Percentiles rank a stretch among this genome's conserved stretches.
Conservation (phyloP, 2,329 filamentous ascomycete species). For the Magnaporthales sp. region DNA sequence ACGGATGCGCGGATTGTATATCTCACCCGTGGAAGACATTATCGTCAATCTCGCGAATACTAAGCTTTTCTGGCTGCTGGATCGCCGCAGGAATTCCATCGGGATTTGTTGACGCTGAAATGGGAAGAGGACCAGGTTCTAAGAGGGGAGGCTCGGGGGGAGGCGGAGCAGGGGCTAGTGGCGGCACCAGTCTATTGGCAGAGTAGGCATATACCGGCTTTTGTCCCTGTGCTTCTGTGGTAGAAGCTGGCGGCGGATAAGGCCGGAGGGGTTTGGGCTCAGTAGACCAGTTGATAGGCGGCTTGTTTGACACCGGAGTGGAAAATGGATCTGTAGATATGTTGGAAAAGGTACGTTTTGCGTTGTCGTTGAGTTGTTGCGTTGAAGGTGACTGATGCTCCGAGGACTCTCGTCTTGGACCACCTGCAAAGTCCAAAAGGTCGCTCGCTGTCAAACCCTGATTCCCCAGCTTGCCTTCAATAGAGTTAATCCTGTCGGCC, state of each 20-base stretch:
- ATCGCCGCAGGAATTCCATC: constrained; percentile 14
- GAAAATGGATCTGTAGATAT: constrained; percentile 31
- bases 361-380: constrained; percentile 24
- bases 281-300: constrained; percentile 33
- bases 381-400: constrained; percentile 38
- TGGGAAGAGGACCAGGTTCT: constrained; percentile 4
- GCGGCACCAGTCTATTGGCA: constrained; percentile 1
- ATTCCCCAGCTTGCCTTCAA: constrained; percentile 67
- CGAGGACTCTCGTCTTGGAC: constrained; percentile 27
- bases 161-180: background rate
- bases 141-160: constrained; percentile 7
- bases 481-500: constrained; percentile 71
- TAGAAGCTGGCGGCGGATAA: constrained; percentile 21
- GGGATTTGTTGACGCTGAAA: constrained; percentile 13
- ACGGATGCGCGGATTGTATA: background rate
- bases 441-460: constrained; percentile 33
- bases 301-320: constrained; percentile 28
- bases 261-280: constrained; percentile 37
- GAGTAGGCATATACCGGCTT: background rate
- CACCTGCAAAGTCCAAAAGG: constrained; percentile 31
- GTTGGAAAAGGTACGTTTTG: constrained; percentile 40
- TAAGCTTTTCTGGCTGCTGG: constrained; percentile 23
- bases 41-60: constrained; percentile 31
- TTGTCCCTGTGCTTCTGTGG: background rate
- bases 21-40: constrained; percentile 35